A percentile compares a stretch with the other conserved stretches of the same genome.
Conservation (phyloP, 179 eudicot species). For the Monotropa hypopitys region DNA sequence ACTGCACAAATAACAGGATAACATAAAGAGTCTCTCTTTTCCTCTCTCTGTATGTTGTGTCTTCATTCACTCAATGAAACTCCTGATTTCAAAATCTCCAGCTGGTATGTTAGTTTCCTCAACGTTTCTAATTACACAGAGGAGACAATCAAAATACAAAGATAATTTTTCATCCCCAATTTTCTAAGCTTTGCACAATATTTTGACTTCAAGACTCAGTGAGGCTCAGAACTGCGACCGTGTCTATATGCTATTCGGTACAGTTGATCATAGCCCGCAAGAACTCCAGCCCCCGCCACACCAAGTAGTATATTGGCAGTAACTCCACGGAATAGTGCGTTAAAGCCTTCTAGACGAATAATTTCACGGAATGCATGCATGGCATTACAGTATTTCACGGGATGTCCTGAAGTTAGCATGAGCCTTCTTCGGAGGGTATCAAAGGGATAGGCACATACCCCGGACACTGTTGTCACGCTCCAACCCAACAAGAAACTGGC, state of each 20-base stretch:
- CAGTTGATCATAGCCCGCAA: conserved; percentile 91
- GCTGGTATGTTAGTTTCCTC: background rate
- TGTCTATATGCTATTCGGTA: conserved; percentile 43
- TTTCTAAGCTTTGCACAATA: background rate
- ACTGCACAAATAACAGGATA: conserved; percentile 16
- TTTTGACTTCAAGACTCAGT: conserved; percentile 20
- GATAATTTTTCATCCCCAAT: background rate
- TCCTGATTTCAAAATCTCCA: background rate
- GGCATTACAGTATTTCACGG: conserved; percentile 52
- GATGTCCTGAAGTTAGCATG: conserved; percentile 98
- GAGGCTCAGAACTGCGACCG: conserved; percentile 33
- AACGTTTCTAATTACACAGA: background rate
- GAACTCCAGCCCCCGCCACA: conserved; percentile 96
- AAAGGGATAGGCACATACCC: conserved; percentile 93
- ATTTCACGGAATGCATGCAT: conserved; percentile 74
- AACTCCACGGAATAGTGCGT: conserved; percentile 77
- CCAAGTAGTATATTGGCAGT: conserved; percentile 83
- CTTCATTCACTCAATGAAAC: background rate
- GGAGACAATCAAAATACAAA: background rate
- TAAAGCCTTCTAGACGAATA: conserved; percentile 57
- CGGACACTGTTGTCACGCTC: conserved; percentile 82
- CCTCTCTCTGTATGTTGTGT: background rate
- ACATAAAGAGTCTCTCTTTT: background rate
- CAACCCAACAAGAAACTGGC: conserved; percentile 93
- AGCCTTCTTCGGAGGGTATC: conserved; percentile 90